Conservation (phyloP, 306 rosid genomes). For the Cicer pinnatifidum region DNA sequence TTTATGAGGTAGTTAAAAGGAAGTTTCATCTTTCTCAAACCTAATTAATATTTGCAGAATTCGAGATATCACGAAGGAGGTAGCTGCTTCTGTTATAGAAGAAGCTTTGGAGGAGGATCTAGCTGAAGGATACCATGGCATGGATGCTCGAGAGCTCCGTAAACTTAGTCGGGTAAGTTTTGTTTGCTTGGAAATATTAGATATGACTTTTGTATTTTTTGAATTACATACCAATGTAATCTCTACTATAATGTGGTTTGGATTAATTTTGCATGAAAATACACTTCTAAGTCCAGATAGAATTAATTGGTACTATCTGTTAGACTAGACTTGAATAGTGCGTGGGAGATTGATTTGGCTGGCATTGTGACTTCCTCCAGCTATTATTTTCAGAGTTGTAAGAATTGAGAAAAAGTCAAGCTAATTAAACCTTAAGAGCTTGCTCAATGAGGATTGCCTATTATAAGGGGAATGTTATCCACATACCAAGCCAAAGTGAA, state of each 20-base stretch:
- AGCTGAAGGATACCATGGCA: slow-evolving; percentile 82
- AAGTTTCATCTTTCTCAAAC: slow-evolving; percentile 41
- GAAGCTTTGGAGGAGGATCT: slow-evolving; percentile 92
- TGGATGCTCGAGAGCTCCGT: slow-evolving; percentile 82
- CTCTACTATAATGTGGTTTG: slow-evolving; percentile 5
- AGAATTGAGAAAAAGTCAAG: not conserved
- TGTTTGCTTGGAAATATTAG: slow-evolving; percentile 14
- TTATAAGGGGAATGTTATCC: not conserved
- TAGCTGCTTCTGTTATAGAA: slow-evolving; percentile 88
- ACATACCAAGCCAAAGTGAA: not conserved
- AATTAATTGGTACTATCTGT: slow-evolving; percentile 1
- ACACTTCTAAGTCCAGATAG: slow-evolving; percentile 16
- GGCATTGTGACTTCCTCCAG: slow-evolving; percentile 11
- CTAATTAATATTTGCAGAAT: slow-evolving; percentile 64
- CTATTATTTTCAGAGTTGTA: not conserved
- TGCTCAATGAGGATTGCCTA: not conserved
- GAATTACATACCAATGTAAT: slow-evolving; percentile 7
- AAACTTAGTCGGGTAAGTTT: slow-evolving; percentile 68
- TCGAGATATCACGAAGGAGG: slow-evolving; percentile 89
- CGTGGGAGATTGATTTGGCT: not conserved
- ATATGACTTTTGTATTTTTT: slow-evolving; percentile 10
- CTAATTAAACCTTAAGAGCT: not conserved
- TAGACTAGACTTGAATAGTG: slow-evolving; percentile 7
- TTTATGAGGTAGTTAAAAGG: slow-evolving; percentile 26
- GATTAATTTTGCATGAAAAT: not conserved